Conservation (phyloP, 768 basidiomycete genomes). For the Suillus occidentalis region DNA sequence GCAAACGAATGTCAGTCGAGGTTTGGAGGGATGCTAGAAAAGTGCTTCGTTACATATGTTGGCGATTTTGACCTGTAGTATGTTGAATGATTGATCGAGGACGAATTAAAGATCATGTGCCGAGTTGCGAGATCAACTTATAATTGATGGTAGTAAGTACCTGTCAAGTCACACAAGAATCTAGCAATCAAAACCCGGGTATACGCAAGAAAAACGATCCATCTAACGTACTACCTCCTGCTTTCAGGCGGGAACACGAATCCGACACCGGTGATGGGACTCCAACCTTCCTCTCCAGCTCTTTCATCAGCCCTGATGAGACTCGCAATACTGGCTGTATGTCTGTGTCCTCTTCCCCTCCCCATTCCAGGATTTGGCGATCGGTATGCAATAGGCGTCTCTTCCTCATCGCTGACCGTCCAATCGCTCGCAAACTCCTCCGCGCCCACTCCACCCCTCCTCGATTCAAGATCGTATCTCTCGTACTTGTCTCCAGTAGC, state of each 20-base stretch:
- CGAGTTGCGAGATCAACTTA: too few species aligned
- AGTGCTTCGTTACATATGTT: too few species aligned
- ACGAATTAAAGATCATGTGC: too few species aligned
- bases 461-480: slow-evolving; percentile 69
- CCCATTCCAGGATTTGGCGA: slow-evolving; percentile 48
- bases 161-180: not conserved
- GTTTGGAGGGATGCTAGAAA: too few species aligned
- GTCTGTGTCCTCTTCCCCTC: slow-evolving; percentile 55
- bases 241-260: slow-evolving; percentile 51
- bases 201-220: not conserved
- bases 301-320: slow-evolving; percentile 76
- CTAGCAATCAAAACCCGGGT: not conserved
- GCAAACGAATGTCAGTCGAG: too few species aligned
- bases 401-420: slow-evolving; percentile 66
- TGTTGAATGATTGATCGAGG: too few species aligned
- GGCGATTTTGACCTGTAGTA: too few species aligned
- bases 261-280: slow-evolving; percentile 57
- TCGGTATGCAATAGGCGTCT: slow-evolving; percentile 67
- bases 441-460: slow-evolving; percentile 30
- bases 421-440: slow-evolving; percentile 34
- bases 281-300: slow-evolving; percentile 70
- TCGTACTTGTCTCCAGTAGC: slow-evolving; percentile 61
- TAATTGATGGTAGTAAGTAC: too few species aligned
- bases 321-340: slow-evolving; percentile 84
- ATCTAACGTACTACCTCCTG: slow-evolving; percentile 14